Base-by-base conservation (phyloP, 2,329 filamentous ascomycete genomes). In the Nectriaceae sp. region DNA sequence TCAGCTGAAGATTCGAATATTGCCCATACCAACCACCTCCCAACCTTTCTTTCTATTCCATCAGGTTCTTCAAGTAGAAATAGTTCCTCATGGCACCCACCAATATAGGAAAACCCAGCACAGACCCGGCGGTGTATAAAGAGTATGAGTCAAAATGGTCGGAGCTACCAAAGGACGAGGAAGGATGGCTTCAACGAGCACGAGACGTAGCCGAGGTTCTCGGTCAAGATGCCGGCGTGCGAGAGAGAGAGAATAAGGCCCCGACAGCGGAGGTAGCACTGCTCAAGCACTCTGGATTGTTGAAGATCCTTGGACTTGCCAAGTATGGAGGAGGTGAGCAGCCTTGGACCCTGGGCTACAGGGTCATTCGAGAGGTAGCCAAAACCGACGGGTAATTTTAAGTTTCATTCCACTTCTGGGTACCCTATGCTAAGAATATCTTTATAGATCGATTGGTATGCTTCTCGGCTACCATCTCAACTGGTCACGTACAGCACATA, bases 401-500 rank as follows among this genome's bases (percentile, higher is more conserved):
- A 26, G 5, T 11, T 11, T 5, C 13, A 13, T 39, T 3, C 24
- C 42, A 11, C 5, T 21, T n/a, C 26, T 8, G 26, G 15, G 15
- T 31, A 0, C 26, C 4, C 0, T 6, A n/a, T 2, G 2, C 18
- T 5, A 38, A 21, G 2, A 15, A 16, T 21, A 4, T 21, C 2
- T 38, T 19, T n/a, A 11, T 8, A 77, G 74, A 1, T 84, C 80
- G 1, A 70, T 87, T 24, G 84, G 83, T 2, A 85, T 85, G 82
- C 73, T 87, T 0, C 70, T 87, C 0, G 83, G 81, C 1, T 87
- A 87, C 55, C 83, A 87, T 57, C 69, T 87, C 4, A 70, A 85
- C 6, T 87, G 83, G 83, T 82, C 78, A 0, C 80, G 75, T 0
- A 85, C 79, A 0, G 81, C 80, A 15, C 79, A 78, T 49, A 70